Base-by-base conservation (phyloP, 345 rosid species). In the Stellera chamaejasme region DNA sequence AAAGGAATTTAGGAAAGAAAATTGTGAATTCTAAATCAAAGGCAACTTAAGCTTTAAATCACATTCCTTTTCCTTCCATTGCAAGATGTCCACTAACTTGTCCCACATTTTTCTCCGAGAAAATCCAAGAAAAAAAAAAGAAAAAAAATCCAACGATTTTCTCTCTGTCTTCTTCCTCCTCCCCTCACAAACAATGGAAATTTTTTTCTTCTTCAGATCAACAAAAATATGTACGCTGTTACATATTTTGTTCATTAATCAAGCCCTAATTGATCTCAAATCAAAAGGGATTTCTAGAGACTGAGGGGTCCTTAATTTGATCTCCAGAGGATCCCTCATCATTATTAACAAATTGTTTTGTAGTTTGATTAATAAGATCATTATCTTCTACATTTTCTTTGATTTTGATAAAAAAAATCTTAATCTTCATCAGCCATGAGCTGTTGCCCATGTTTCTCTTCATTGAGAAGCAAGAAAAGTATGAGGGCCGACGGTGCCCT, bases 381-480 rank as follows among this genome's bases (percentile, higher is more conserved):
- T 5, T 42, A 16, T 49, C 36, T 47, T 12, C 43, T 2, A 32
- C 5, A 32, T 8, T 32, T 11, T 0, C 7, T 45, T 32, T 32
- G 39, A 4, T 32, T 28, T n/a, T 11, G 6, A 19, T 19, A 19
- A 19, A 19, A 19, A 19, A 2, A 2, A 2, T 13, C 16, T 16
- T 42, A 3, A 28, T n/a, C 23, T 14, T 42, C n/a, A 13, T 32
- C n/a, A 50, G 63, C 19, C 44, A 81, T 81, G 83, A 67, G 47
- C 67, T 78, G 83, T 56, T 77, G 71, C 60, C 61, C 81, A 6
- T 81, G 87, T 55, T 78, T 81, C 48, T 54, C 64, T 10, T 42
- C 68, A 2, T 66, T 71, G 0, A 72, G 61, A 10, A 66, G 53
- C 51, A 62, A 51, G 48, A 46, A 56, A 14, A 41, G 9, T 4